A percentile compares a stretch with the other conserved stretches of the same genome.
Evolutionary conservation across 345 rosid species (phyloP).

Genomic region (Citropsis articulata): DNA sequence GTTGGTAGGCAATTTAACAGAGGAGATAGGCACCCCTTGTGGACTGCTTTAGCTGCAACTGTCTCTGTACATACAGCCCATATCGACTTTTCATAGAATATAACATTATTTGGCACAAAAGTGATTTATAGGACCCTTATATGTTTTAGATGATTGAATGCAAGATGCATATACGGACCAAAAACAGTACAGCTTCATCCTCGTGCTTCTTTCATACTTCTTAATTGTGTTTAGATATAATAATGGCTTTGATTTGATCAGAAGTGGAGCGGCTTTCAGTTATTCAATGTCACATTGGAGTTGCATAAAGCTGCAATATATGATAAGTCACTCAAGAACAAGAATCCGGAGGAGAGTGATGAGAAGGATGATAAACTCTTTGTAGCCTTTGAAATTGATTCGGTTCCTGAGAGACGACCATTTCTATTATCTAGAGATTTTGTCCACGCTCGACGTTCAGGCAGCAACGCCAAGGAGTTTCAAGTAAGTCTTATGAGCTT

Average conservation of each 20-base stretch:
- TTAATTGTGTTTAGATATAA: neutral
- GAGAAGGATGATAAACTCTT: slow-evolving; percentile 22
- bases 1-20: neutral
- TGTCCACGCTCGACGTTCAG: slow-evolving; percentile 29
- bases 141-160: neutral
- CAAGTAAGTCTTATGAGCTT: slow-evolving; percentile 24
- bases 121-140: neutral
- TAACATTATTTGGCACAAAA: neutral
- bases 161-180: neutral
- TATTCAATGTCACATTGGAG: slow-evolving; percentile 21
- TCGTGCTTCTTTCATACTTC: neutral
- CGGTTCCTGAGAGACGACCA: slow-evolving; percentile 25
- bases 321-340: neutral
- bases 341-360: neutral
- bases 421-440: slow-evolving; percentile 44
- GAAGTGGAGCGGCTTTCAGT: slow-evolving; percentile 36
- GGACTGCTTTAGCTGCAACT: neutral
- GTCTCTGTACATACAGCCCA: neutral
- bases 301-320: slow-evolving; percentile 22
- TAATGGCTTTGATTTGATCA: slow-evolving; percentile 10
- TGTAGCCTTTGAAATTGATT: slow-evolving; percentile 26
- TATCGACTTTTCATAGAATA: neutral
- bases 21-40: neutral
- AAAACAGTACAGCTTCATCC: neutral
- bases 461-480: slow-evolving; percentile 12